Evolutionary conservation across 345 rosid genomes (phyloP).

Genomic region (Draba incana): DNA sequence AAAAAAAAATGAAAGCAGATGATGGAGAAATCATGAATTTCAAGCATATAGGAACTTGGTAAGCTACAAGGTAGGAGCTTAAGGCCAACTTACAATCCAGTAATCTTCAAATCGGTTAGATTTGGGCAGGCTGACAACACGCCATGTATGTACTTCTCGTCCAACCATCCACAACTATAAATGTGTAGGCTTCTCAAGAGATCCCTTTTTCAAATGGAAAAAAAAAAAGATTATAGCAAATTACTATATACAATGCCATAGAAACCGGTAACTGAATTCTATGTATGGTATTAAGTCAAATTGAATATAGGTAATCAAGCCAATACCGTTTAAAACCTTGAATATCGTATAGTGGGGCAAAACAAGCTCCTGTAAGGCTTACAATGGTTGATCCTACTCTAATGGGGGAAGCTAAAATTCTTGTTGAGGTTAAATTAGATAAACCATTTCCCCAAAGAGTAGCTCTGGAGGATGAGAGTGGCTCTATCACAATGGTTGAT

Average conservation of each 20-base stretch:
- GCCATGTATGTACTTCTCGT: constrained; percentile 47
- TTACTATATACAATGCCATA: neutral
- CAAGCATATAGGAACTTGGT: neutral
- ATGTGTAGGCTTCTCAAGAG: constrained; percentile 70
- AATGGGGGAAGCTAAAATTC: too few species aligned
- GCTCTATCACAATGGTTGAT: too few species aligned
- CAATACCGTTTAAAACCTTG: constrained; percentile 18
- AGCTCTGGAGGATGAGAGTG: too few species aligned
- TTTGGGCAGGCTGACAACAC: constrained; percentile 66
- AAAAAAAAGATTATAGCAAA: neutral
- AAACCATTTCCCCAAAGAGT: too few species aligned
- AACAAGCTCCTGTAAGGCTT: constrained; percentile 67
- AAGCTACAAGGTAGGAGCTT: neutral
- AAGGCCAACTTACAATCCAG: constrained; percentile 77
- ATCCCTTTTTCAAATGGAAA: constrained; percentile 42
- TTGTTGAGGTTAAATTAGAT: too few species aligned
- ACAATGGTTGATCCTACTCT: too few species aligned
- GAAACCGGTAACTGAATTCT: constrained; percentile 1
- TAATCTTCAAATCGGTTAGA: constrained; percentile 71
- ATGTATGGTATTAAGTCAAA: constrained; percentile 1
- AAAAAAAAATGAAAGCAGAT: too few species aligned
- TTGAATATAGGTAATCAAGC: neutral
- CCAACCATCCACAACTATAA: constrained; percentile 64
- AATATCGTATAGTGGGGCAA: constrained; percentile 47
- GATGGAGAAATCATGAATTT: constrained; percentile 9